Base-by-base conservation (phyloP, 1,284 basidiomycete species). In the Violaceomyces palustris region DNA sequence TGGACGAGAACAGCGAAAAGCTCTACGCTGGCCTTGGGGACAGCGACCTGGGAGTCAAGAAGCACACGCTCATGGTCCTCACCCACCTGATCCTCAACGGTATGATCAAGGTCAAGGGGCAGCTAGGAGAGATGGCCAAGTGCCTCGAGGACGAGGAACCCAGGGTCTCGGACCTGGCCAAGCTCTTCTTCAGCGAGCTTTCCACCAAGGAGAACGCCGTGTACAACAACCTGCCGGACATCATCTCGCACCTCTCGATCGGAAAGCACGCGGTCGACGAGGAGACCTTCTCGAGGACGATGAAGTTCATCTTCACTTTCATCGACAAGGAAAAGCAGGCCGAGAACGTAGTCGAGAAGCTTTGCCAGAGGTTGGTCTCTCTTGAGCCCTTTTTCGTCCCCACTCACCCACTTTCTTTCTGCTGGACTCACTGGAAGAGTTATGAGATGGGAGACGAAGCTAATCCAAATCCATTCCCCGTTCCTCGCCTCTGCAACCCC, bases 21-120 rank as follows among this genome's bases (percentile, higher is more conserved):
- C 78, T 99, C 5, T 99, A 97, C 77, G 88, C 87, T 63, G 93
- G 93, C 1, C 80, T 98, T 31, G 84, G 85, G 8, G 93, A 98
- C 74, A 75, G 77, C 17, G 83, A 96, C 69, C 77, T 88, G 4
- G 82, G 86, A 33, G 93, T 98, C 51, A 98, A 97, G 83, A 97
- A 98, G 79, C 96, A 97, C 76, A 96, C 93, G 32, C 80, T 98
- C 37, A 98, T 98, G 93, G 93, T 98, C 35, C 79, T 98, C 48
- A 97, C 93, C 3, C 92, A 98, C 75, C 76, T 98, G 53, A 98
- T 98, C 69, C 76, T 97, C 53, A 97, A 97, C 69, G 93, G 93
- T 1, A 97, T 97, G 93, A 89, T 96, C 79, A 98, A 98, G 75
- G 93, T 97, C 69, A 98, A 98, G 75, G 94, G 94, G 1, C 93